Evolutionary conservation across 164 flowering plant species (phyloP).

Genomic region (Stephania japonica): DNA sequence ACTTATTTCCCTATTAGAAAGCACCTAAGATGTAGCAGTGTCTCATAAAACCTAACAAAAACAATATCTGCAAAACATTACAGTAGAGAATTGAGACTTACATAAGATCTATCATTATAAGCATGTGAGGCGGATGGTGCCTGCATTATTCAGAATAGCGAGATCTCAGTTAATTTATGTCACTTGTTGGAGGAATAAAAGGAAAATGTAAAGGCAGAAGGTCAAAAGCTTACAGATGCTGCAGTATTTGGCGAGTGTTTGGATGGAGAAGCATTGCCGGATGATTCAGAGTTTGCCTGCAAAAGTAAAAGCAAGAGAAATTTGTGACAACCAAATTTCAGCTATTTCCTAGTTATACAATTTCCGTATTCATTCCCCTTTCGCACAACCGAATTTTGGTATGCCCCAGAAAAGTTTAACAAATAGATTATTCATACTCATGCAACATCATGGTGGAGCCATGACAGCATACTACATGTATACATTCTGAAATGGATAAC

Average conservation of each 20-base stretch:
- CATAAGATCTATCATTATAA: slow-evolving; percentile 39
- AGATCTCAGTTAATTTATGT: background rate
- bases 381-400: background rate
- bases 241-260: slow-evolving; percentile 7
- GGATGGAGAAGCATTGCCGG: slow-evolving; percentile 15
- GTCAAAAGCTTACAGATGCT: slow-evolving; percentile 19
- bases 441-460: background rate
- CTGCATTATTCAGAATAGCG: slow-evolving; percentile 30
- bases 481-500: too few species aligned
- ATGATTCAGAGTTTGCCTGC: slow-evolving; percentile 24
- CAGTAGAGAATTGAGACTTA: slow-evolving; percentile 24
- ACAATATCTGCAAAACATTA: background rate
- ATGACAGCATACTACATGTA: too few species aligned
- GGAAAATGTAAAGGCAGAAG: background rate
- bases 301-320: slow-evolving; percentile 9
- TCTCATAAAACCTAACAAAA: background rate
- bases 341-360: background rate
- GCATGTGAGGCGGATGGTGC: slow-evolving; percentile 21
- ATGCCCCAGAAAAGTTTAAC: background rate
- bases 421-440: background rate
- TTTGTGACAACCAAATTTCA: background rate
- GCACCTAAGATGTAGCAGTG: background rate
- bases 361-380: background rate
- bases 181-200: background rate
- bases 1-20: background rate